Conservation (phyloP, 1,139 yeast species). For the Magnusiomyces clavatus region DNA sequence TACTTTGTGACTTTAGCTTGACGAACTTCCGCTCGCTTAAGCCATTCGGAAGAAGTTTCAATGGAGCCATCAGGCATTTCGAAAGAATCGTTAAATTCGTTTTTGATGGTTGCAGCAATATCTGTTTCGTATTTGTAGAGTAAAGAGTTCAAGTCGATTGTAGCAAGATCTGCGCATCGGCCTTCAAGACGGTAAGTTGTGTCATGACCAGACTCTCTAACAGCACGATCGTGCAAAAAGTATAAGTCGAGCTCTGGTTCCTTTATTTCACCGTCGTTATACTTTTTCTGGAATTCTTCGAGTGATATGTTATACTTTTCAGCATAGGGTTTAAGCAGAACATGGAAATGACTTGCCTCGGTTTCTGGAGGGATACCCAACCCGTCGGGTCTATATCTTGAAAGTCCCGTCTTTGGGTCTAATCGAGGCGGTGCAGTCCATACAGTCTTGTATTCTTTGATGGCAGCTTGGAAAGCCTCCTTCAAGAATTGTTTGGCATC, state of each 20-base stretch:
- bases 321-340: constrained; percentile 62
- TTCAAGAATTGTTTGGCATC: constrained; percentile 52
- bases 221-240: constrained; percentile 89
- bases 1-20: constrained; percentile 54
- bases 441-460: constrained; percentile 73
- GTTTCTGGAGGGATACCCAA: constrained; percentile 94
- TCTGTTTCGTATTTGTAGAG: constrained; percentile 87
- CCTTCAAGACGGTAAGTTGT: constrained; percentile 89
- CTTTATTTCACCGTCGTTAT: constrained; percentile 54
- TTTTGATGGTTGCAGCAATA: constrained; percentile 58
- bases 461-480: constrained; percentile 68
- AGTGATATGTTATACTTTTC: constrained; percentile 53
- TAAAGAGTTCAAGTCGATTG: constrained; percentile 81
- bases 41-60: constrained; percentile 57
- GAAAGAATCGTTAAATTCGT: constrained; percentile 47
- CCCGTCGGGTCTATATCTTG: constrained; percentile 89
- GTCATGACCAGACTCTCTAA: constrained; percentile 95
- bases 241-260: constrained; percentile 84
- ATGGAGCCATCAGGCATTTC: constrained; percentile 34
- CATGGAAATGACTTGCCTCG: constrained; percentile 79
- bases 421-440: constrained; percentile 74
- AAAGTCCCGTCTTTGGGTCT: constrained; percentile 70
- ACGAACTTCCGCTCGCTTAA: constrained; percentile 46
- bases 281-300: constrained; percentile 62
- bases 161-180: constrained; percentile 79